Evolutionary conservation across 1,284 basidiomycete species (phyloP), one percentile per base, ranked within the genome.

Genomic region (Inonotus obliquus): DNA sequence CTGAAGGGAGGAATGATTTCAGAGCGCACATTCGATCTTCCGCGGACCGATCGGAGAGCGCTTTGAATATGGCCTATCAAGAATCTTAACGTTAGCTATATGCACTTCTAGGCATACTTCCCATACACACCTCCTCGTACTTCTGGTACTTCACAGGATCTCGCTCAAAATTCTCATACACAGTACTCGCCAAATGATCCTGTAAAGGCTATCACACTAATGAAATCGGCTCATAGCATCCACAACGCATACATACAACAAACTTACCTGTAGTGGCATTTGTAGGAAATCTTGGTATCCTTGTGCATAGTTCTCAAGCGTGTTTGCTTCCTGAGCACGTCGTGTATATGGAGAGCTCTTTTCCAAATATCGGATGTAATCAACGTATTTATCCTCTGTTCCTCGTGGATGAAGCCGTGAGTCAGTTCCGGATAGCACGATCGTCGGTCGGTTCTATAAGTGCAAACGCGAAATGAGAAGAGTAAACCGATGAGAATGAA

Each of bases 81-180:
- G 21, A 67, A 58, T 57, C 63, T 11, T 52, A 38, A 41, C 38
- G 60, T 55, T 68, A 9, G 17, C 10, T 44, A n/a, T 39, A n/a
- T 23, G 35, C 47, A 27, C 17, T 48, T 14, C 23, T 19, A 47
- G 19, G n/a, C n/a, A n/a, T n/a, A 60, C 41, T 58, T 60, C 64
- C 57, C 55, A 57, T 67, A 58, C 75, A 51, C 60, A 86, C 92
- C 80, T 98, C 92, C 76, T 99, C 97, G 73, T 99, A 99, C 67
- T 94, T 88, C 56, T 82, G 75, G 71, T 99, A 99, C 75, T 99
- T 99, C 66, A 98, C 88, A 0, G 97, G 95, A 77, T 99, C 97
- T 69, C 93, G 87, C 72, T 99, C 97, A 69, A 99, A 99, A 6
- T 94, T 94, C 70, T 98, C 93, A 73, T 99, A 99, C 6, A 96